These are phyloP conservation scores for Podila horticola DNA, from an alignment of 192 early-diverging fungal species.

Conservation along the genomic window DNA sequence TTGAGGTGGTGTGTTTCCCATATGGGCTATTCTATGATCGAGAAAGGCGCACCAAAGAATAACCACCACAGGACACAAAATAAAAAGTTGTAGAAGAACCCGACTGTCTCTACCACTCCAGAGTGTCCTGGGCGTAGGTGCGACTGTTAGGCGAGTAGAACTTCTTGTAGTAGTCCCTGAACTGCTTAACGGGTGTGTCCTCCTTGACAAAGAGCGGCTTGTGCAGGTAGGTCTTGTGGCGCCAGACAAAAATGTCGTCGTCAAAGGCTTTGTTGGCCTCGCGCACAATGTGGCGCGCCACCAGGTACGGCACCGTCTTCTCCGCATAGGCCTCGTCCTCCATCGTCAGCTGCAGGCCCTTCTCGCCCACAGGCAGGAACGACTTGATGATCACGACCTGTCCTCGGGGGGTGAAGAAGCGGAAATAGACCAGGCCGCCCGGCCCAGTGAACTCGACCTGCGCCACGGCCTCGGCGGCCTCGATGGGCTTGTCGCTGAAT, in stretches of 20 bases:
- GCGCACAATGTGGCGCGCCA: slow-evolving; percentile 31
- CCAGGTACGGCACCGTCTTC: slow-evolving; percentile 29
- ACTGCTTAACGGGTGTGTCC: slow-evolving; percentile 47
- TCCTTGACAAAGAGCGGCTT: slow-evolving; percentile 44
- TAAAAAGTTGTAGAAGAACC: not conserved
- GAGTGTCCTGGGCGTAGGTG: slow-evolving; percentile 37
- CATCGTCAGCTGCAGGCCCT: slow-evolving; percentile 43
- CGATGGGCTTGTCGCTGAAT: slow-evolving; percentile 26
- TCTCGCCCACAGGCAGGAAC: slow-evolving; percentile 44
- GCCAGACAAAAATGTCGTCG: slow-evolving; percentile 53
- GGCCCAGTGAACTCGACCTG: slow-evolving; percentile 50
- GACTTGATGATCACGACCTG: slow-evolving; percentile 39
- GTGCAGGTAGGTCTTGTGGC: slow-evolving; percentile 43
- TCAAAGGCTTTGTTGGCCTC: slow-evolving; percentile 52
- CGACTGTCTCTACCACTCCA: slow-evolving; percentile 31
- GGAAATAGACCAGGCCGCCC: slow-evolving; percentile 47
- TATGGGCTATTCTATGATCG: no score
- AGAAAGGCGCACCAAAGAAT: no score
- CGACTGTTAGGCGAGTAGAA: slow-evolving; percentile 53
- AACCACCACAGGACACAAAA: not conserved
- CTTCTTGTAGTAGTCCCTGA: slow-evolving; percentile 48
- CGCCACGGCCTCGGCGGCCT: slow-evolving; percentile 37
- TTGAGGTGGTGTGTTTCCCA: no score
- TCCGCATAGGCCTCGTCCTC: slow-evolving; percentile 51
- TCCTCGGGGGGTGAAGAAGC: slow-evolving; percentile 45